Percentiles rank a stretch among this genome's conserved stretches.
Evolutionary conservation across 345 rosid species (phyloP).

Genomic region (Cardamine chenopodiifolia): DNA sequence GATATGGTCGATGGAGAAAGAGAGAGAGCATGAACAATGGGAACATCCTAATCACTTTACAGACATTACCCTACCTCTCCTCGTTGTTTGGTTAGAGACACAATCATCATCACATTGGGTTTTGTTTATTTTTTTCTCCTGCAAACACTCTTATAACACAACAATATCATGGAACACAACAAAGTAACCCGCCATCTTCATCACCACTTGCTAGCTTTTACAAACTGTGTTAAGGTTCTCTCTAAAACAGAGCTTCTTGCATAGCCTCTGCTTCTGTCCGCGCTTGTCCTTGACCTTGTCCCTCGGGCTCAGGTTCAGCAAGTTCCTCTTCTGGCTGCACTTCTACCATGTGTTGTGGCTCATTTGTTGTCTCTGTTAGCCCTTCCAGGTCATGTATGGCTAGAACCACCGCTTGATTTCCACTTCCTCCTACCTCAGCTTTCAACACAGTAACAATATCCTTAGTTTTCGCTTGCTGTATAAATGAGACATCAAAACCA

Average conservation of each 20-base stretch:
- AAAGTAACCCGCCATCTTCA: slow-evolving; percentile 32
- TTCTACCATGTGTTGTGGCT: slow-evolving; percentile 42
- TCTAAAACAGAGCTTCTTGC: slow-evolving; percentile 43
- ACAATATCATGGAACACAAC: slow-evolving; percentile 29
- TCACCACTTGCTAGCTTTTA: slow-evolving; percentile 12
- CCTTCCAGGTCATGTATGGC: slow-evolving; percentile 77
- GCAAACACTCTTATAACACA: slow-evolving; percentile 34
- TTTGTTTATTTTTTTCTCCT: slow-evolving; percentile 1
- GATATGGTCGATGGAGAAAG: slow-evolving; percentile 19
- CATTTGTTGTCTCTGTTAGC: slow-evolving; percentile 53
- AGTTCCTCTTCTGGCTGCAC: slow-evolving; percentile 1
- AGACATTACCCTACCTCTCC: slow-evolving; percentile 37
- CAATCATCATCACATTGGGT: slow-evolving; percentile 26
- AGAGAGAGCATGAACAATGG: slow-evolving; percentile 33
- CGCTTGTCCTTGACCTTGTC: slow-evolving; percentile 24
- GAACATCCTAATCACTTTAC: slow-evolving; percentile 43
- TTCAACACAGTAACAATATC: slow-evolving; percentile 56
- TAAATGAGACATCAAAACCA: not conserved
- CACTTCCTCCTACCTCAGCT: slow-evolving; percentile 51
- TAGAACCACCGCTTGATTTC: slow-evolving; percentile 46
- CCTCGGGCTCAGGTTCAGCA: not conserved
- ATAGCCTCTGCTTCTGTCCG: slow-evolving; percentile 41
- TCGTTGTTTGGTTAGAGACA: slow-evolving; percentile 43
- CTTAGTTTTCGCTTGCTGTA: slow-evolving; percentile 77
- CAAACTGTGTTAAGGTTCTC: not conserved